Evolutionary conservation across 2,329 filamentous ascomycete genomes (phyloP).

Genomic region (Calonectria ilicicola): DNA sequence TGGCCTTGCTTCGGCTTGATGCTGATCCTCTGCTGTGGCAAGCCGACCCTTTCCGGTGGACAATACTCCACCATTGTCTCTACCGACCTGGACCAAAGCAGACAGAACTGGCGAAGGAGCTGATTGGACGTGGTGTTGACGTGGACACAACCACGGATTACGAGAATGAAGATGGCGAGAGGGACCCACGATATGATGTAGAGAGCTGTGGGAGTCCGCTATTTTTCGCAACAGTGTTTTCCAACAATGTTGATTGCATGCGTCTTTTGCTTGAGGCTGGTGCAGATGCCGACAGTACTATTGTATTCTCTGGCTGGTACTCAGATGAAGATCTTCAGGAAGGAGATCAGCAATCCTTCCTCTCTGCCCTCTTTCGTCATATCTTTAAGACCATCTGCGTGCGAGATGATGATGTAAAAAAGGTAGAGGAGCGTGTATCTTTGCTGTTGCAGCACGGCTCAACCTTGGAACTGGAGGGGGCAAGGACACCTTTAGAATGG

Average conservation of each 20-base stretch:
- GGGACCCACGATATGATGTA: not conserved
- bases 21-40: constrained; percentile 20
- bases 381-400: not conserved
- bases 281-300: not conserved
- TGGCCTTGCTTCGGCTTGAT: constrained; percentile 10
- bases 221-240: constrained; percentile 9
- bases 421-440: not conserved
- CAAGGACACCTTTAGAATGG: constrained; percentile 10
- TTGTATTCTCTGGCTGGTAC: not conserved
- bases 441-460: constrained; percentile 17
- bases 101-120: not conserved
- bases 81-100: not conserved
- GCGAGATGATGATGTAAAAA: not conserved
- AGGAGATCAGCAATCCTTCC: constrained; percentile 4
- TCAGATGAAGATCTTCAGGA: not conserved
- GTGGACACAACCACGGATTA: constrained; percentile 7
- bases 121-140: constrained; percentile 10
- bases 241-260: constrained; percentile 5
- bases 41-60: constrained; percentile 8
- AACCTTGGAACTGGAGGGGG: constrained; percentile 2
- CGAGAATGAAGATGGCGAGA: not conserved
- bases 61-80: constrained; percentile 22
- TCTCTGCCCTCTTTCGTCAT: constrained; percentile 17
- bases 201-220: constrained; percentile 22
- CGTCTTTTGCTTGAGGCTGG: constrained; percentile 11